Evolutionary conservation across 768 basidiomycete species (phyloP), one percentile per base, ranked within the genome.

Genomic region (Cytidiella melzeri): DNA sequence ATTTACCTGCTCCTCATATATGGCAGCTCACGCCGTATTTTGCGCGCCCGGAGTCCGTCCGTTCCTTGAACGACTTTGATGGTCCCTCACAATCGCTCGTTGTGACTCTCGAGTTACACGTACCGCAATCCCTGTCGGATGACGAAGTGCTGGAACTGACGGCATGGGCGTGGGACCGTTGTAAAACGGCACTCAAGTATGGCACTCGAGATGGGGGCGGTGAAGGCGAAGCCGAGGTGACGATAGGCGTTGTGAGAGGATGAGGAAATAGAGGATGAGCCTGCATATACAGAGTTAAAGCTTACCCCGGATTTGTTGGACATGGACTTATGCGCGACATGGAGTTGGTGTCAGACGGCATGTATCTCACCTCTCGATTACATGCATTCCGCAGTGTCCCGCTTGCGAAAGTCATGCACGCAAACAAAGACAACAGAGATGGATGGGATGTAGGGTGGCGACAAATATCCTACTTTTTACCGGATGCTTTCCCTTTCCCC

Each of bases 1-100:
- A 91, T 60, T 76, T 95, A 10, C 84, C 87, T 1, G 82, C 87
- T 10, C 91, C 90, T 1, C 89, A 92, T 54, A 81, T 94, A 47
- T 94, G 90, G 90, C 90, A 93, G 59, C 78, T 94, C 38, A 75
- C 80, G 26, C 64, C 62, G 41, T 64, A 47, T 43, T 55, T 58
- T 51, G 50, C 55, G 43, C 54, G 50, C n/a, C 45, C 60, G 34
- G 51, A 59, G 34, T 38, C 43, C 37, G 41, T 48, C 11, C 61
- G 58, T 13, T 54, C 54, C 20, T 49, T 53, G 28, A 45, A 44
- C 23, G 57, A 47, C 38, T 55, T 47, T 41, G 56, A 60, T 36
- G 61, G 55, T 47, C 57, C 61, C 6, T 62, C 70, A 11, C 67
- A 73, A 19, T 57, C 64, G n/a, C 70, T 91, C 51, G 75, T 95